Evolutionary conservation across 768 basidiomycete genomes (phyloP), one percentile per base, ranked within the genome.

Genomic region (Phanerochaete carnosa): DNA sequence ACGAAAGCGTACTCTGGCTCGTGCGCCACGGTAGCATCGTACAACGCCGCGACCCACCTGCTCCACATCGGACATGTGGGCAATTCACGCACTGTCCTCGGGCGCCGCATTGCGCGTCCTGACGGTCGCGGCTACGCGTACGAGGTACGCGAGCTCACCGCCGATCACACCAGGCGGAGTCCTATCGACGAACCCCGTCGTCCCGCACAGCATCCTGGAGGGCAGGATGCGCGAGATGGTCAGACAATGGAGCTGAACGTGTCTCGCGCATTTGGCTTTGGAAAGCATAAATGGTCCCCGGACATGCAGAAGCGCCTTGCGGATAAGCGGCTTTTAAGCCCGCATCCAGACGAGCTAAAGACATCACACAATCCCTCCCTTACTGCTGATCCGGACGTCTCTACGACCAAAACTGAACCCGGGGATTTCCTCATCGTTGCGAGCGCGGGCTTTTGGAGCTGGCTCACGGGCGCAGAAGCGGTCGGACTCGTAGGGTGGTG

Each of bases 351-450:
- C 7, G 64, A 69, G 28, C 69, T 76, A 57, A 72, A 72, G 61
- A 83, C 79, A 1, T 83, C 84, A 1, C 83, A 84, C 1, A 72
- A 75, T 2, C 80, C 81, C 0, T 80, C 81, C 65, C 71, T 84
- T 22, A 81, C 78, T 8, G 82, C 83, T 1, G 76, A 78, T 60
- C 84, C 84, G 2, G 80, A 79, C 46, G 75, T 84, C 33, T 79
- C 75, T 19, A 74, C 75, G 1, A 55, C 37, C 25, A 68, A 75
- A 39, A 69, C 82, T 16, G 65, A 75, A 50, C 75, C 77, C 2
- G 80, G 78, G 25, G 82, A 82, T 62, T 85, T 86, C 66, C 66
- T 87, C 52, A 78, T 86, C 29, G 62, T 87, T 66, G 81, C 76
- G 0, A 79, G 79, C 1, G 76, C 77, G 61, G 85, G 83, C 4